Base-by-base conservation (phyloP, 1,139 yeast species). In the Geotrichum cucujoidarum region DNA sequence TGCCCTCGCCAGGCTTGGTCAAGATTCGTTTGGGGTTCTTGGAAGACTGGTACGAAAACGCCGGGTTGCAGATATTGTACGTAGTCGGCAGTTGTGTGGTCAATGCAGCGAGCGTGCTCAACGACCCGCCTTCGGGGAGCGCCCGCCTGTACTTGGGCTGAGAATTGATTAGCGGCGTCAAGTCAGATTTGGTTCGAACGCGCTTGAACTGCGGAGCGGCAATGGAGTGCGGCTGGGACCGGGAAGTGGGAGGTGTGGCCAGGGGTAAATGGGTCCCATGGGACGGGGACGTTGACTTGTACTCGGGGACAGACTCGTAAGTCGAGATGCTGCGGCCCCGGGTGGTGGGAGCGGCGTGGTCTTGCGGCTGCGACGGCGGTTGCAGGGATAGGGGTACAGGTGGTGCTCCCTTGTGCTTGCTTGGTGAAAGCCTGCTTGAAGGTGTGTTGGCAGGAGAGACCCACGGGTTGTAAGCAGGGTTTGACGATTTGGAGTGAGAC, bases 1-100 rank as follows among this genome's bases (percentile, higher is more conserved):
- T 78, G 0, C 92, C 94, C 57, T 89, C 95, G 65, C 81, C 81
- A 1, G 97, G 97, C 63, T 92, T 92, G 0, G 98, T 94, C 47
- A 92, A 72, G 2, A 89, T 96, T 49, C 98, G 72, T 53, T 88
- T 80, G 1, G 98, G 98, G 62, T 94, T 92, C 52, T 88, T 82
- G 7, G 90, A 76, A 24, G 88, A 78, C 55, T 84, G 84, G 64
- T 92, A 94, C 54, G 83, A 82, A 67, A 89, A 94, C 43, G 79
- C 79, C 0, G 97, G 90, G 53, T 89, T 88, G 66, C 97, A 92
- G 49, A 92, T 77, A 17, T 86, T 73, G 63, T 86, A 92, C 0
- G 97, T 83, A 25, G 90, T 81, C 4, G 92, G 76, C 41, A 92
- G 70, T 50, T 86, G 81, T 3, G 81, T 77, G 0, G 97, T 86